Evolutionary conservation across 1,284 basidiomycete genomes (phyloP).

Genomic region (Puccinia polysora): DNA sequence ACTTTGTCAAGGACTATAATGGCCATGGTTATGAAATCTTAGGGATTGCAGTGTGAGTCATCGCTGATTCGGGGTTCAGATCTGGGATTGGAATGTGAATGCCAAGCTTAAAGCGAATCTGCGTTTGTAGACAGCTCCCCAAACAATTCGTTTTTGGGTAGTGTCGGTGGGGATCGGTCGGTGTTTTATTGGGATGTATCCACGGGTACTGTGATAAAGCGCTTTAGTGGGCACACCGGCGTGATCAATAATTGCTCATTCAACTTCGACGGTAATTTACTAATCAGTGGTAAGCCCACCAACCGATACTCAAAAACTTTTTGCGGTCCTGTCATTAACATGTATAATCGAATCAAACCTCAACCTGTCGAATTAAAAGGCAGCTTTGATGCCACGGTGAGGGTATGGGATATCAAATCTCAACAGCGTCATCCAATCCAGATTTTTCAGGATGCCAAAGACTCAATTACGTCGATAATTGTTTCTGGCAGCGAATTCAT

Average conservation of each 20-base stretch:
- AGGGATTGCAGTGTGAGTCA: conserved; percentile 72
- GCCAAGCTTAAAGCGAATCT: background rate
- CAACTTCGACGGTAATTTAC: conserved; percentile 73
- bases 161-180: conserved; percentile 84
- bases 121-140: conserved; percentile 61
- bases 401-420: conserved; percentile 59
- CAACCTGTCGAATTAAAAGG: background rate
- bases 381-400: conserved; percentile 48
- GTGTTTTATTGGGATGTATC: conserved; percentile 95
- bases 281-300: conserved; percentile 68
- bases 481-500: conserved; percentile 66
- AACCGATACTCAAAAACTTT: background rate
- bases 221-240: conserved; percentile 79
- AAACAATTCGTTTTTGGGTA: conserved; percentile 89
- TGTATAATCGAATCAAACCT: too few relatives aligned
- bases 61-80: background rate
- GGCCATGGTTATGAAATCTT: conserved; percentile 93
- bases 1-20: conserved; percentile 82
- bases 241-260: conserved; percentile 87
- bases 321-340: too few relatives aligned
- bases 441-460: conserved; percentile 78
- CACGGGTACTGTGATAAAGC: conserved; percentile 71
- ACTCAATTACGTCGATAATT: conserved; percentile 76
- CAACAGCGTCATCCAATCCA: conserved; percentile 80
- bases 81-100: background rate